Conservation (phyloP, 495 filamentous ascomycete species). For the Penicillium malachiteum region DNA sequence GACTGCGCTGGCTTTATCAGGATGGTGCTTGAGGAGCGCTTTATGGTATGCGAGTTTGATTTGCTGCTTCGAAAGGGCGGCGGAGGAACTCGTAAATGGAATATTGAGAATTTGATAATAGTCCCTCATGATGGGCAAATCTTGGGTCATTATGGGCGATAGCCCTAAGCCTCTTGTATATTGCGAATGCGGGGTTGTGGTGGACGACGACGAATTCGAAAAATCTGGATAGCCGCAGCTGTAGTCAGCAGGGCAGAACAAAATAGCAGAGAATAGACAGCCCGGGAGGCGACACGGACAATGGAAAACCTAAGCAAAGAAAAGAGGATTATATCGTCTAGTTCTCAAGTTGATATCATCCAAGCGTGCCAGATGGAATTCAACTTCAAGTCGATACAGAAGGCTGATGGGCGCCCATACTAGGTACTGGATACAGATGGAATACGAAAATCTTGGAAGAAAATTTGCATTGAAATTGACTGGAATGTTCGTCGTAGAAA, state of each 20-base stretch:
- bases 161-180: background rate
- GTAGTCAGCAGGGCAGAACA: conserved; percentile 3
- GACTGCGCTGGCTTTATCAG: conserved; percentile 61
- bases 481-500: conserved; percentile 51
- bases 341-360: background rate
- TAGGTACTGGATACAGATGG: background rate
- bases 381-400: no score
- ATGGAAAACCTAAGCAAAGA: no score
- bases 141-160: conserved; percentile 24
- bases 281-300: background rate
- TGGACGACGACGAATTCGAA: background rate
- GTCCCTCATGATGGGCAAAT: conserved; percentile 20
- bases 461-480: conserved; percentile 1
- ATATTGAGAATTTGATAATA: conserved; percentile 58
- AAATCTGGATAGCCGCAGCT: background rate
- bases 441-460: background rate
- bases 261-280: background rate
- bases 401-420: background rate
- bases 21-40: conserved; percentile 76
- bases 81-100: conserved; percentile 26
- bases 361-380: background rate
- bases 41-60: conserved; percentile 77
- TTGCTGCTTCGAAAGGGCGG: conserved; percentile 33
- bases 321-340: no score
- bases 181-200: background rate